Evolutionary conservation across 345 rosid species (phyloP).

Genomic region (Brassica napus): DNA sequence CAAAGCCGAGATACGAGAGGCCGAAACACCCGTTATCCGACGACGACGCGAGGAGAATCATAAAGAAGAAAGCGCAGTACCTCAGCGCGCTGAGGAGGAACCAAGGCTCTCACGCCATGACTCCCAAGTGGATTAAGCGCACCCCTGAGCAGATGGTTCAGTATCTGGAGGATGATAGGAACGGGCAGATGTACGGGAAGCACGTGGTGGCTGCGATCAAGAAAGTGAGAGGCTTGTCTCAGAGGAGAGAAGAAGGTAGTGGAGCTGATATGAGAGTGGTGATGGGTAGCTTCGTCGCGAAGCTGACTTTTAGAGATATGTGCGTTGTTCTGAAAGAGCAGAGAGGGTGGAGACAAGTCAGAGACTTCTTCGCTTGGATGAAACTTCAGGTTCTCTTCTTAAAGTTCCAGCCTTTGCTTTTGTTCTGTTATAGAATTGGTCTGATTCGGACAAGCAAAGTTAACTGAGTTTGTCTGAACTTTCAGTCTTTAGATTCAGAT

Average conservation of each 20-base stretch:
- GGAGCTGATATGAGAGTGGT: slow-evolving; percentile 54
- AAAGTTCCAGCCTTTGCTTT: neutral
- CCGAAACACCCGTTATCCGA: slow-evolving; percentile 72
- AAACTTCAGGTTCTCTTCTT: slow-evolving; percentile 64
- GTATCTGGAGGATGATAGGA: slow-evolving; percentile 72
- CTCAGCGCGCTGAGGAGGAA: slow-evolving; percentile 68
- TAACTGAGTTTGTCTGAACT: too few relatives aligned
- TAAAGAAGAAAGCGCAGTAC: slow-evolving; percentile 69
- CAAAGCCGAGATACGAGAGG: slow-evolving; percentile 64
- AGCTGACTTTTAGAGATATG: slow-evolving; percentile 81
- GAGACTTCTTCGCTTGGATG: slow-evolving; percentile 91
- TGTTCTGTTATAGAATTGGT: neutral
- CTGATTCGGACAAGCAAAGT: neutral
- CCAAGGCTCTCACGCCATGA: slow-evolving; percentile 71
- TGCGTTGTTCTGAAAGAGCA: slow-evolving; percentile 89
- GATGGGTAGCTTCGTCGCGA: slow-evolving; percentile 81
- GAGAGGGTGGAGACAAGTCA: slow-evolving; percentile 78
- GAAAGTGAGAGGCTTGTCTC: slow-evolving; percentile 62
- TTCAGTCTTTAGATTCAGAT: neutral
- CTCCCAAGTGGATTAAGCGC: slow-evolving; percentile 83
- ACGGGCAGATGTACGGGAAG: slow-evolving; percentile 76
- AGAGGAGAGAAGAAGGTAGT: slow-evolving; percentile 45
- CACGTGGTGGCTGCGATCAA: slow-evolving; percentile 86
- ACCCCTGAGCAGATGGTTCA: slow-evolving; percentile 90
- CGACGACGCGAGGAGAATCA: slow-evolving; percentile 83